Base-by-base conservation (phyloP, 2,329 filamentous ascomycete species). In the Diaporthe vaccinii region DNA sequence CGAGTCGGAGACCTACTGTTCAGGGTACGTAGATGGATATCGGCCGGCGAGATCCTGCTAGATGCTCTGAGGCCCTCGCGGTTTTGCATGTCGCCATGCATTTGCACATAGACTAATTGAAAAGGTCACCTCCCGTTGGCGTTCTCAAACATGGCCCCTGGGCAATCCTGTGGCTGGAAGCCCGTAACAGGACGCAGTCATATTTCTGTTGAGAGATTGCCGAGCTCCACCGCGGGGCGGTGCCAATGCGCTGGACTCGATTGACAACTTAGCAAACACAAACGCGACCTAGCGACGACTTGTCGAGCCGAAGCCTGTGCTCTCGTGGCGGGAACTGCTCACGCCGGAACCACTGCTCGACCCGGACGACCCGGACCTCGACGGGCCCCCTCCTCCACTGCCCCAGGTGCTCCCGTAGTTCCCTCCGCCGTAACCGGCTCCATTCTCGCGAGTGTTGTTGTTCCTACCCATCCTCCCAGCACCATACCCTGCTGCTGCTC, bases 231-330 rank as follows among this genome's bases (percentile, higher is more conserved):
- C 12, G 6, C 34, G 61, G 41, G 28, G 8, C 25, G 28, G 59
- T 34, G 41, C 14, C 25, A 36, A 49, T 34, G n/a, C 61, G 17
- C 17, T 67, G 44, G 49, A 67, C 12, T 34, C 28, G 1, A 36
- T 34, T 36, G 22, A 39, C 28, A 36, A 36, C 15, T 31, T 49
- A 10, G 20, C 20, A 31, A n/a, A 25, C 14, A 39, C 22, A 51
- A 15, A 39, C 22, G 46, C 34, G 31, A 36, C 46, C 65, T 68
- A 92, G 78, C 91, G 87, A 74, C 91, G 86, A 75, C 86, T 90
- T 0, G 93, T 95, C 12, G 91, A 93, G 12, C 93, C 93, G 80
- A 94, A 95, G 0, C 93, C 93, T 0, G 93, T 95, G 79, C 92
- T 94, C 79, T 93, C 89, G 79, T 93, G 88, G 72, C 90, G 88